Evolutionary conservation across 1,284 basidiomycete genomes (phyloP), one percentile per base, ranked within the genome.

Genomic region (Gastroboletus turbinatus): DNA sequence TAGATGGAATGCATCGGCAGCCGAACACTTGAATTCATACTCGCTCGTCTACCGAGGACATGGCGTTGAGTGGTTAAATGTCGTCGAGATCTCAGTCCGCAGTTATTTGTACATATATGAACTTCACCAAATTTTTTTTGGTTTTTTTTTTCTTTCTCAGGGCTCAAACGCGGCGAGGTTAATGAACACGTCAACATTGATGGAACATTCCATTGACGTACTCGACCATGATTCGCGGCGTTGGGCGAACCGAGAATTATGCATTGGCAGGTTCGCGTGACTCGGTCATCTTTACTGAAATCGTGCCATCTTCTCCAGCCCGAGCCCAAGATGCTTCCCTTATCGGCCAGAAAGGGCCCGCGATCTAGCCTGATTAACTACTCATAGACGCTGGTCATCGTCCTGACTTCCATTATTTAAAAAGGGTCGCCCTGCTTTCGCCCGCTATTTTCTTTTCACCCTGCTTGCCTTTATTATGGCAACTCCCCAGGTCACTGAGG

Each of bases 401-500:
- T 68, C 63, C 68, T 64, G 64, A 25, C 70, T 69, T 72, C 72
- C 69, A 65, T 73, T 64, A 69, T 76, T 76, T 76, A 75, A 76
- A 66, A 74, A 70, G 63, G 62, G 73, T 71, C 74, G 66, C 57
- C 72, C 74, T 68, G 65, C 67, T 64, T 72, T 65, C 53, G 60
- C 68, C 68, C 62, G 62, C 67, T 58, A 62, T 64, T 67, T 67
- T 65, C 70, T 67, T 69, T 68, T 69, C 62, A 53, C 56, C 64
- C 60, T 46, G 50, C 61, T 65, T 71, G 67, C 67, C 66, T 68
- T 67, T 74, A 73, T 65, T 71, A 85, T 85, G 84, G 78, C 82
- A 64, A 70, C 78, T 65, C 78, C 79, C 74, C 76, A 78, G 65
- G 70, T 78, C 75, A 79, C 73, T 58, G 82, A 83, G 74, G 75